A percentile compares a stretch with the other conserved stretches of the same genome.
Conservation (phyloP, 768 basidiomycete genomes). For the Chalciporus chontae region DNA sequence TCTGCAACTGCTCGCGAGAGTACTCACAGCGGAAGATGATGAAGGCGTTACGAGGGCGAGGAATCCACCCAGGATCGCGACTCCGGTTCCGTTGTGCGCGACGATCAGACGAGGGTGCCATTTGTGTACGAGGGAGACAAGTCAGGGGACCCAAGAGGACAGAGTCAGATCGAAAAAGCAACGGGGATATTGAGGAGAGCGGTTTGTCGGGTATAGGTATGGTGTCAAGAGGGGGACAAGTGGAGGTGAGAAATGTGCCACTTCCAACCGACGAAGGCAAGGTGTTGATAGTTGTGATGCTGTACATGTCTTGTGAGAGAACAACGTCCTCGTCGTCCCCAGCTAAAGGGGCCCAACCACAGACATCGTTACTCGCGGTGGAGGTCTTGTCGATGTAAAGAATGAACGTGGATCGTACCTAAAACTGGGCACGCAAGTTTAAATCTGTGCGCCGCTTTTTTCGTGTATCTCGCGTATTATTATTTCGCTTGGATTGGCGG, state of each 20-base stretch:
- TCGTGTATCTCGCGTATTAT: neutral
- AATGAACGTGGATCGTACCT: neutral
- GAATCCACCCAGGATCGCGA: constrained; percentile 55
- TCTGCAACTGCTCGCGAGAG: constrained; percentile 43
- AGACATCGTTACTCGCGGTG: constrained; percentile 1
- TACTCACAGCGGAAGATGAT: constrained; percentile 73
- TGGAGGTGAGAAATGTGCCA: constrained; percentile 6
- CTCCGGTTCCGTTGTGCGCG: constrained; percentile 38
- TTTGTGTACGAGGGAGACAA: constrained; percentile 1
- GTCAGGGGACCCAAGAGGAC: neutral
- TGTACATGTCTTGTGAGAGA: constrained; percentile 16
- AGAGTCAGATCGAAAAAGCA: neutral
- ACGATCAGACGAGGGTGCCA: constrained; percentile 38
- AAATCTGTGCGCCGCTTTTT: neutral
- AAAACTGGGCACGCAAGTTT: neutral
- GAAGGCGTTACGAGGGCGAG: constrained; percentile 67
- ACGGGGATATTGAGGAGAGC: neutral
- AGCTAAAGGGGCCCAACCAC: constrained; percentile 28
- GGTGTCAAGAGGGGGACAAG: constrained; percentile 15
- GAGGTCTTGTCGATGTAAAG: neutral
- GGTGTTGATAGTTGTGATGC: constrained; percentile 5
- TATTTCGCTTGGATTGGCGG: neutral
- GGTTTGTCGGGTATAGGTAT: neutral
- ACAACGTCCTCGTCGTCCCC: constrained; percentile 29
- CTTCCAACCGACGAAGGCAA: neutral